Base-by-base conservation (phyloP, 768 basidiomycete genomes). In the Mycena leptocephala region DNA sequence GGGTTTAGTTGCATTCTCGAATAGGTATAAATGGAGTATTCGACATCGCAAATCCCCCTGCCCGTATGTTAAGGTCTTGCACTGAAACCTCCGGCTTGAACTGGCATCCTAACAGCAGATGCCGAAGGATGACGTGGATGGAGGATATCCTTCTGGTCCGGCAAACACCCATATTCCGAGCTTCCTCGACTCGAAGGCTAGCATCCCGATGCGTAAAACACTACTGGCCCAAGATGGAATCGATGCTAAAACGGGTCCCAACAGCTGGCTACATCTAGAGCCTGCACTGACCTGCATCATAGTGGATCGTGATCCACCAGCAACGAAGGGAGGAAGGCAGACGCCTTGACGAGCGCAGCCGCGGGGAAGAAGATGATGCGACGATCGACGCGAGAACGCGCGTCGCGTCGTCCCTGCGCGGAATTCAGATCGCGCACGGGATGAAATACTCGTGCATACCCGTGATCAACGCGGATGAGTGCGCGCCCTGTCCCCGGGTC, bases 311-410 rank as follows among this genome's bases (percentile, higher is more conserved):
- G 64, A 13, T 76, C 72, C n/a, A 74, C 68, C 26, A 85, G 80
- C 32, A 90, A 76, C 4, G 88, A 85, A 30, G 87, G 87, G 35
- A 90, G 74, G 72, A 89, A 88, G 22, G 84, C 78, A 11, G 89
- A 89, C 68, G 87, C 85, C 66, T 83, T 83, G 16, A 86, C 76
- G 33, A 88, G 69, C 8, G 84, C 35, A 89, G 55, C 20, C 84
- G 82, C 28, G 85, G 87, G 8, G 81, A 69, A 18, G 85, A 78
- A 5, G 79, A 78, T 68, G 82, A 81, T 18, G 84, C 77, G n/a
- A 81, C 82, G 30, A 85, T 78, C 35, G 86, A 83, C 20, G 86
- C 84, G 28, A 86, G 75, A 2, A 87, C 72, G 61, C 84, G 84
- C 56, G 83, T 72, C 20, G 84, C 84, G 72, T 88, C 86, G 13